Evolutionary conservation across 2,329 filamentous ascomycete species (phyloP).

Genomic region (Colletotrichum sp.): DNA sequence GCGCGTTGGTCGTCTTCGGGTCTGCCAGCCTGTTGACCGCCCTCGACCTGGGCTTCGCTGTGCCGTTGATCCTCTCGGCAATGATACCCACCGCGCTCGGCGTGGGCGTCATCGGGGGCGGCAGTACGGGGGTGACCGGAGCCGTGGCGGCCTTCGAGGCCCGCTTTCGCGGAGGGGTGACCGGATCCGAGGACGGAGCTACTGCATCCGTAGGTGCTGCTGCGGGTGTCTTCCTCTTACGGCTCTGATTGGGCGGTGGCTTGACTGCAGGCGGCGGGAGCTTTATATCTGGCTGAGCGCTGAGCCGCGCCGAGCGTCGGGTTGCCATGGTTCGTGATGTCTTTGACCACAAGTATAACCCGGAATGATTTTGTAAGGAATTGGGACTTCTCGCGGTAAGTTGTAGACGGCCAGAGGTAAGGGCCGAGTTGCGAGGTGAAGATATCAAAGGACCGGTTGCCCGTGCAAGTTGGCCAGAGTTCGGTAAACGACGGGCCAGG

Average conservation of each 20-base stretch:
- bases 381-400: background rate
- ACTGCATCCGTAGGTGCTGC: conserved; percentile 10
- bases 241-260: conserved; percentile 24
- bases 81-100: conserved; percentile 49
- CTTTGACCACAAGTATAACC: background rate
- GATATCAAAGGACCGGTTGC: background rate
- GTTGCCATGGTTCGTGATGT: conserved; percentile 25
- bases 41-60: conserved; percentile 39
- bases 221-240: conserved; percentile 39
- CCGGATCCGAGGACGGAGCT: conserved; percentile 26
- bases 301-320: conserved; percentile 47
- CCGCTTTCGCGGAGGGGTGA: conserved; percentile 37
- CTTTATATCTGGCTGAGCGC: conserved; percentile 28
- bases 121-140: conserved; percentile 23
- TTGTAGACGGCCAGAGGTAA: background rate
- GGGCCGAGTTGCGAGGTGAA: background rate
- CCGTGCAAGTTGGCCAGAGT: background rate
- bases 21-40: conserved; percentile 63
- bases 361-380: background rate
- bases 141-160: conserved; percentile 21
- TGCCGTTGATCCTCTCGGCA: conserved; percentile 31
- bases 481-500: background rate
- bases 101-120: conserved; percentile 52
- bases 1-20: conserved; percentile 70
- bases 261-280: conserved; percentile 22